Evolutionary conservation across 2,329 filamentous ascomycete genomes (phyloP).

Genomic region (Xylaria sp.): DNA sequence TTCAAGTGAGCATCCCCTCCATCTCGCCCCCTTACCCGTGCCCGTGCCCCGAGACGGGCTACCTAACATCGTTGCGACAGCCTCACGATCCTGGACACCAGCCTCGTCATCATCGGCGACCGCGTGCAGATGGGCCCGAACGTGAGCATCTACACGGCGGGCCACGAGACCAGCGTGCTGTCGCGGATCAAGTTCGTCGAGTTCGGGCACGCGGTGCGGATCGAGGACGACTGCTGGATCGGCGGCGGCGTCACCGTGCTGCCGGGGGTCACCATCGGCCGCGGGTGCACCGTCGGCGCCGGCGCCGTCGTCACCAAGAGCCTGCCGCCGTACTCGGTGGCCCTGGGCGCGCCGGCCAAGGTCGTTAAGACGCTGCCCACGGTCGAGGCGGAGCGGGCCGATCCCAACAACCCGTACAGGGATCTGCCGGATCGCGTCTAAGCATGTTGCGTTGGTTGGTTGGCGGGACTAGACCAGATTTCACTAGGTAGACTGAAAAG

Average conservation of each 20-base stretch:
- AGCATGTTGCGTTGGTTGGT: not conserved
- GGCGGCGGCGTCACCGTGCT: constrained; percentile 53
- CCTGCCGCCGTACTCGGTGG: constrained; percentile 52
- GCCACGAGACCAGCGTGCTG: constrained; percentile 67
- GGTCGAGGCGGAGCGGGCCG: constrained; percentile 25
- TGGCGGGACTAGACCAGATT: not conserved
- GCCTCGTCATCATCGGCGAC: constrained; percentile 67
- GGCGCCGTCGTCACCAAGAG: constrained; percentile 54
- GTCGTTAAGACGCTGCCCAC: constrained; percentile 51
- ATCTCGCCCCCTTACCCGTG: not conserved
- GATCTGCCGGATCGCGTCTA: not conserved
- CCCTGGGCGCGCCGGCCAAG: constrained; percentile 51
- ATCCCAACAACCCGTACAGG: not conserved
- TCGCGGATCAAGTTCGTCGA: constrained; percentile 50
- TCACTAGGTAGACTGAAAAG: no score
- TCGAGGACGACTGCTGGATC: constrained; percentile 60
- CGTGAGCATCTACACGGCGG: constrained; percentile 70
- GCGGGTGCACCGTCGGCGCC: constrained; percentile 54
- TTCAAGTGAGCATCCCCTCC: constrained; percentile 48
- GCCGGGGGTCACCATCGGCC: constrained; percentile 56
- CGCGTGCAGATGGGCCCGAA: constrained; percentile 73
- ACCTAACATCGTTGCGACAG: constrained; percentile 32
- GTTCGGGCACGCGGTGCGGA: constrained; percentile 48
- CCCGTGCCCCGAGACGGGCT: not conserved
- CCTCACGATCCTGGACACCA: constrained; percentile 70